Evolutionary conservation across 2,329 filamentous ascomycete genomes (phyloP).

Genomic region (Claviceps africana): DNA sequence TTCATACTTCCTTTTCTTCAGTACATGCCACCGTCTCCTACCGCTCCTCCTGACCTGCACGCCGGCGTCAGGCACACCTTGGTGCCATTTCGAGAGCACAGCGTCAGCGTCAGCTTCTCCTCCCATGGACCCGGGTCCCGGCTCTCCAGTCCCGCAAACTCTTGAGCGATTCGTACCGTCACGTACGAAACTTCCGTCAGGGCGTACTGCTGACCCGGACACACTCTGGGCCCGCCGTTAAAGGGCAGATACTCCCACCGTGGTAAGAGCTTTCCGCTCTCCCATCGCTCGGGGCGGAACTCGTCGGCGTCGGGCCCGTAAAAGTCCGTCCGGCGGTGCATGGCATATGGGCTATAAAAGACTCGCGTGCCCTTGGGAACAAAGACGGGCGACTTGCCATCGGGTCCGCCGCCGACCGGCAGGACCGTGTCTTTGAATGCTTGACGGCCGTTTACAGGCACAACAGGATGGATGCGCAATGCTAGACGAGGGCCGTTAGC

Average conservation of each 20-base stretch:
- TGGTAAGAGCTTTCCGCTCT: constrained; percentile 13
- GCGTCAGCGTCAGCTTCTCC: constrained; percentile 8
- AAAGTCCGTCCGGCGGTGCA: constrained; percentile 24
- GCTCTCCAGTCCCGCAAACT: constrained; percentile 9
- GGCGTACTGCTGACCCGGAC: constrained; percentile 15
- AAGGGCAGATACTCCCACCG: constrained; percentile 32
- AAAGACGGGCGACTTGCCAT: constrained; percentile 31
- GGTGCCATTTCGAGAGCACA: constrained; percentile 10
- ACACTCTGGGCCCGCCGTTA: constrained; percentile 32
- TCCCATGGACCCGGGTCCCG: constrained; percentile 10
- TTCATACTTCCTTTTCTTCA: neutral
- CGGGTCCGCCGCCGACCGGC: constrained; percentile 34
- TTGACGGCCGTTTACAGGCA: constrained; percentile 32
- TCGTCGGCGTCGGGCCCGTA: constrained; percentile 25
- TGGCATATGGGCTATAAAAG: constrained; percentile 25
- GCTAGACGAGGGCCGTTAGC: too few relatives aligned
- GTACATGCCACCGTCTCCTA: neutral
- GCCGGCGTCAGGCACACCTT: constrained; percentile 8
- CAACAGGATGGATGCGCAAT: constrained; percentile 32
- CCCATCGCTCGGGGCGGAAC: constrained; percentile 29
- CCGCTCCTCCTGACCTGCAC: neutral
- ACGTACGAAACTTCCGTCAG: constrained; percentile 14
- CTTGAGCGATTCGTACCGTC: constrained; percentile 11
- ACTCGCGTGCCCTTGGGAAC: constrained; percentile 31
- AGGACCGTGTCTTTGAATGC: constrained; percentile 33